A percentile compares a stretch with the other conserved stretches of the same genome.
These are phyloP conservation scores for Mycena belliarum DNA, from an alignment of 768 basidiomycete species.

Conservation along the genomic window DNA sequence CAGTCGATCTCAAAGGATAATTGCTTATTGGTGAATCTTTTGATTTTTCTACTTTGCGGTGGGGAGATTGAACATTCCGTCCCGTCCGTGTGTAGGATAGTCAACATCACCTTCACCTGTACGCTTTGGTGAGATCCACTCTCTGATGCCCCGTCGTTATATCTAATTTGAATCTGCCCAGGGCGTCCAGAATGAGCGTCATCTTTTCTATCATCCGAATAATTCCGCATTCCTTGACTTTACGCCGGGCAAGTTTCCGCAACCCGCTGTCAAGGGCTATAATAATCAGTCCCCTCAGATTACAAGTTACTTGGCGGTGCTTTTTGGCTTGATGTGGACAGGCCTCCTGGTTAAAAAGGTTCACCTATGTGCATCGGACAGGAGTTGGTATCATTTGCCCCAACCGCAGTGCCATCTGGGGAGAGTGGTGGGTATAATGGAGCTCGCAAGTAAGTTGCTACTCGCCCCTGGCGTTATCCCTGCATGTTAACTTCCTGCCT, in stretches of 20 bases:
- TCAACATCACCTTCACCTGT: constrained; percentile 14
- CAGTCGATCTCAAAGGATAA: not conserved
- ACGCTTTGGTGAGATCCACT: constrained; percentile 20
- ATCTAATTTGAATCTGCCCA: not conserved
- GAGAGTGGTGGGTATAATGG: constrained; percentile 10
- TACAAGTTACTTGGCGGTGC: not conserved
- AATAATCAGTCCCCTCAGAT: not conserved
- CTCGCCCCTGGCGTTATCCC: not conserved
- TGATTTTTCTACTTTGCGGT: not conserved
- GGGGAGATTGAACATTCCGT: not conserved
- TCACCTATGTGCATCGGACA: constrained; percentile 14
- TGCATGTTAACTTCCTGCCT: too few species aligned
- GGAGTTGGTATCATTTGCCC: constrained; percentile 8
- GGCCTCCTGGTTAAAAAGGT: constrained; percentile 16
- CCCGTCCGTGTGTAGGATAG: not conserved
- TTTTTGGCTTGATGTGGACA: not conserved
- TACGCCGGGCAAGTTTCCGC: constrained; percentile 1
- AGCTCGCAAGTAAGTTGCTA: not conserved
- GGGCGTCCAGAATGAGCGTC: constrained; percentile 26
- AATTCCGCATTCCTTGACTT: constrained; percentile 4
- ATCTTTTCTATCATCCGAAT: constrained; percentile 24
- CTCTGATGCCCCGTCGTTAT: not conserved
- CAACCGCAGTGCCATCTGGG: constrained; percentile 10
- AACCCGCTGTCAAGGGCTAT: too few species aligned
- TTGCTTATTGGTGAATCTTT: not conserved